A percentile compares a stretch with the other conserved stretches of the same genome.
phyloP scores from a whole-genome alignment of 768 basidiomycete species.

The Amanita exitialis region DNA sequence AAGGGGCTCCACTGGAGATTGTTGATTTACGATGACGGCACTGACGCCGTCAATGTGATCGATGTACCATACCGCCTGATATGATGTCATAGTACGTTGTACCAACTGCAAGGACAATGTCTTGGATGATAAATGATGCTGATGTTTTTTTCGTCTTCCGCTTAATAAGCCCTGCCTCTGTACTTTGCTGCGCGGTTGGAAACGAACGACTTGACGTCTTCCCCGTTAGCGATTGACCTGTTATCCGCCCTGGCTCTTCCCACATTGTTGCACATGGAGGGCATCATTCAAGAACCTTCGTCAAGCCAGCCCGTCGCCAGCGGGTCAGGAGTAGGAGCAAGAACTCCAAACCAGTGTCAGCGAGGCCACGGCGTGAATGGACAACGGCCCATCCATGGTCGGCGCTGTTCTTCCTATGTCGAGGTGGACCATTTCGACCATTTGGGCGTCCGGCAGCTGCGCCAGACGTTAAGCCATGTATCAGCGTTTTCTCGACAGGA shows the following conservation, averaged over 20 bases:
- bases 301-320: neutral
- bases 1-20: constrained; percentile 57
- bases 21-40: constrained; percentile 62
- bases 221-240: too few species aligned
- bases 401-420: constrained; percentile 20
- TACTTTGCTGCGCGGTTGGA: neutral
- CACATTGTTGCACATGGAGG: neutral
- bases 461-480: constrained; percentile 21
- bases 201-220: neutral
- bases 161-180: neutral
- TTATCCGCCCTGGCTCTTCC: neutral
- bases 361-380: too few species aligned
- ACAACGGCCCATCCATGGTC: neutral
- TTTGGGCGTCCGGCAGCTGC: constrained; percentile 31
- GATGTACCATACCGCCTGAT: constrained; percentile 1
- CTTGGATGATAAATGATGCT: neutral
- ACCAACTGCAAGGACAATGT: neutral
- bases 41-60: neutral
- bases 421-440: constrained; percentile 46
- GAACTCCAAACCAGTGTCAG: too few species aligned
- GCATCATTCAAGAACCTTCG: neutral
- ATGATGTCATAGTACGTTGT: constrained; percentile 4
- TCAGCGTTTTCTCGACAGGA: constrained; percentile 8
- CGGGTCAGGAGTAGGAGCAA: neutral
- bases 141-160: neutral